Conservation (phyloP, 2,329 filamentous ascomycete genomes). For the Juglanconis juglandina region DNA sequence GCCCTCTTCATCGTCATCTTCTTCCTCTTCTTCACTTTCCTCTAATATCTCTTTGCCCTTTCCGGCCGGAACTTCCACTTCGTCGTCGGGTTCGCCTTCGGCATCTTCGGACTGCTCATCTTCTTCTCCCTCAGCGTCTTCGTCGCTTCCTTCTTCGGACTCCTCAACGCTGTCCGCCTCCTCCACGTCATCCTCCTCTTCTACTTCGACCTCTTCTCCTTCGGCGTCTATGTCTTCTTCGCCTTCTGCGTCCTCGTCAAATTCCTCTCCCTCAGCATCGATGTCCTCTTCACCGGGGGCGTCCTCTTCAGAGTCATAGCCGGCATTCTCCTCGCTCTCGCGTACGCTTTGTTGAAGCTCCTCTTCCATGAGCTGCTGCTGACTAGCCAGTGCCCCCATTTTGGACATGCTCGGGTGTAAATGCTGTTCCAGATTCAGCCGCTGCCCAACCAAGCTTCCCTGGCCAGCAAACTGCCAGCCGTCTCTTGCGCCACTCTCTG, state of each 20-base stretch:
- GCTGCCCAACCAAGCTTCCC: conserved; percentile 4
- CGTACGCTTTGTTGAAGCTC: conserved; percentile 55
- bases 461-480: conserved; percentile 5
- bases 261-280: conserved; percentile 32
- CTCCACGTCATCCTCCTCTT: conserved; percentile 32
- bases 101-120: conserved; percentile 28
- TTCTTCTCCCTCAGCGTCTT: conserved; percentile 19
- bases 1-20: conserved; percentile 49
- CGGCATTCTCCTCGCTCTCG: conserved; percentile 45
- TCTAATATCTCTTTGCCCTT: conserved; percentile 18
- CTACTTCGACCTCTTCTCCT: conserved; percentile 30
- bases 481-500: conserved; percentile 16
- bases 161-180: conserved; percentile 22
- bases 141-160: conserved; percentile 20
- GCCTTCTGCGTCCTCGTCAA: conserved; percentile 32
- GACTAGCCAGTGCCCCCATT: conserved; percentile 36
- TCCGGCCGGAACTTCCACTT: conserved; percentile 10
- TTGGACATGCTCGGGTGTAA: conserved; percentile 2
- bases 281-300: conserved; percentile 25
- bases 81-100: conserved; percentile 27
- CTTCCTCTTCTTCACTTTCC: conserved; percentile 24
- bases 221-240: conserved; percentile 42
- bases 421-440: conserved; percentile 5
- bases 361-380: conserved; percentile 50
- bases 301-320: conserved; percentile 35